Percentiles rank a stretch among this genome's conserved stretches.
Conservation (phyloP, 202 grass and related monocot genomes). For the Zizania palustris region DNA sequence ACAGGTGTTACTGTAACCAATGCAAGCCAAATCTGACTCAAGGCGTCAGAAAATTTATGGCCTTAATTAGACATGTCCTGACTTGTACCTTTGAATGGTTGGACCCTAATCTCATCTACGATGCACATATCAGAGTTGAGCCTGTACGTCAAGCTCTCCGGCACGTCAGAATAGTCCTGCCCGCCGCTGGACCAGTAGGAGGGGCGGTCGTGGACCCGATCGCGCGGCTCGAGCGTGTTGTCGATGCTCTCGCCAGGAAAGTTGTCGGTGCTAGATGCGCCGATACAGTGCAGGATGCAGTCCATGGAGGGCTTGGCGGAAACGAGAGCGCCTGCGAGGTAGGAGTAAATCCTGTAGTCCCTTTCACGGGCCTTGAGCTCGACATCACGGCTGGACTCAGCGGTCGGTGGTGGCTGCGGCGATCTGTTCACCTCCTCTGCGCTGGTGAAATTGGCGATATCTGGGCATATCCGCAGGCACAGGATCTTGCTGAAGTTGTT, state of each 20-base stretch:
- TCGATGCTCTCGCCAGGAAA: conserved; percentile 72
- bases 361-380: conserved; percentile 42
- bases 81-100: conserved; percentile 66
- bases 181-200: conserved; percentile 89
- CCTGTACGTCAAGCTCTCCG: conserved; percentile 63
- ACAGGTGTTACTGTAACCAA: conserved; percentile 4
- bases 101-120: conserved; percentile 66
- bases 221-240: conserved; percentile 60
- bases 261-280: conserved; percentile 84
- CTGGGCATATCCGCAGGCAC: conserved; percentile 57
- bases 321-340: conserved; percentile 37
- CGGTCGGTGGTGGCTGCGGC: background rate
- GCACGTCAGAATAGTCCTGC: conserved; percentile 44
- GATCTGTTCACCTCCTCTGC: background rate
- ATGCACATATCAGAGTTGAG: conserved; percentile 57
- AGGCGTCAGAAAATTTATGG: background rate
- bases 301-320: background rate
- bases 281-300: conserved; percentile 52
- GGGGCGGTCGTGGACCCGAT: conserved; percentile 27
- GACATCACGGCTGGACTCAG: background rate
- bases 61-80: too few species aligned
- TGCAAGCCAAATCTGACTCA: conserved; percentile 5
- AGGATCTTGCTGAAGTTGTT: conserved; percentile 61
- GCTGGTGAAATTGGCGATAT: conserved; percentile 50
- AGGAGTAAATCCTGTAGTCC: conserved; percentile 52